Conservation (phyloP, 2,329 filamentous ascomycete species). For the Ophiostoma piceae region DNA sequence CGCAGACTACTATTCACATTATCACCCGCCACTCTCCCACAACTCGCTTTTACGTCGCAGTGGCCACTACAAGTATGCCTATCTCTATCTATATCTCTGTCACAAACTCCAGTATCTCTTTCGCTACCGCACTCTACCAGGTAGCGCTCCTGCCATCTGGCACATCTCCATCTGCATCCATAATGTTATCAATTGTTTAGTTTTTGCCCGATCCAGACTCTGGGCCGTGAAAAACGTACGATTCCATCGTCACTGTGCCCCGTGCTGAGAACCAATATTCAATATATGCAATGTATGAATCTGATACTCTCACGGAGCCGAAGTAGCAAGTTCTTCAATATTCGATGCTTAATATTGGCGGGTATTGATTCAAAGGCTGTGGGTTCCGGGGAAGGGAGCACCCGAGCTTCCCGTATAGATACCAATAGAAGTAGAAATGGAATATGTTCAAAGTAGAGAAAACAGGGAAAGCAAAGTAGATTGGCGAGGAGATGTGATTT, state of each 20-base stretch:
- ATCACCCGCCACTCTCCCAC: background rate
- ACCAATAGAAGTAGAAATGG: background rate
- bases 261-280: background rate
- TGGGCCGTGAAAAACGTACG: background rate
- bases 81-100: background rate
- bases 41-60: background rate
- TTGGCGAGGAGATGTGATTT: background rate
- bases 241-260: background rate
- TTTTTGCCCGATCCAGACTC: background rate
- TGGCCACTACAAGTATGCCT: too few relatives aligned
- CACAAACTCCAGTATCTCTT: background rate
- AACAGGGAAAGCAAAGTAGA: background rate
- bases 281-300: background rate
- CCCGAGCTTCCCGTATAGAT: background rate
- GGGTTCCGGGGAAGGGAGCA: background rate
- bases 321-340: background rate
- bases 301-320: background rate
- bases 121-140: background rate
- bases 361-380: background rate
- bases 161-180: background rate
- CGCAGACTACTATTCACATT: background rate
- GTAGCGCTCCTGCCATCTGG: background rate
- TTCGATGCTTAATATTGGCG: too few relatives aligned
- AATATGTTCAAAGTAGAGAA: background rate
- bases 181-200: background rate